Base-by-base conservation (phyloP, 306 rosid genomes). In the Senna tora region DNA sequence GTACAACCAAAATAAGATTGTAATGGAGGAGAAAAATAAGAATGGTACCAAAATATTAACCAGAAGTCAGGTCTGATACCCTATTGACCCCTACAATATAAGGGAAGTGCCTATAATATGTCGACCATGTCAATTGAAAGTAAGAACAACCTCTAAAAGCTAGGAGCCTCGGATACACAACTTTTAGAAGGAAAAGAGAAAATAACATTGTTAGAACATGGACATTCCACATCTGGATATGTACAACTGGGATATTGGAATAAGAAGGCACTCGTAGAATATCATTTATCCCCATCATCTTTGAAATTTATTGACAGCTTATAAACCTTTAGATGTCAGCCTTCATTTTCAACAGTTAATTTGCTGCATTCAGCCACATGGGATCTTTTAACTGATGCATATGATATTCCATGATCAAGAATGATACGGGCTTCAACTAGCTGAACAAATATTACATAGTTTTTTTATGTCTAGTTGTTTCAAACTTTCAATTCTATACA, bases 1-100 rank as follows among this genome's bases (percentile, higher is more conserved):
- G 60, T 53, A 53, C 57, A 53, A 53, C 70, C 53, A 5, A 72
- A 17, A 20, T 19, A 61, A 20, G 30, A 53, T 20, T 20, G 6
- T 7, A 54, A 14, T 2, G 15, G 13, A 39, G 38, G 28, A 62
- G 16, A 61, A 13, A 16, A 41, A 43, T 42, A 34, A 47, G 15
- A 49, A 66, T 47, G 19, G 43, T n/a, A 57, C 28, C 54, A 67
- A 47, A 14, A 34, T 7, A 19, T 16, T 17, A 50, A 17, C 22
- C n/a, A 50, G 22, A 16, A 22, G 4, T 50, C 10, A 16, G 21
- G 11, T 50, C 10, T 50, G 25, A 21, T 50, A 16, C 6, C 55
- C 12, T 46, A 46, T 0, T 14, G 7, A 46, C 6, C 52, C 52
- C 30, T 46, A 15, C 7, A 46, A 15, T 46, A 14, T 12, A 13